A percentile compares a stretch with the other conserved stretches of the same genome.
Evolutionary conservation across 805 yeast species (phyloP).

Genomic region (Ogataea trehalophila): DNA sequence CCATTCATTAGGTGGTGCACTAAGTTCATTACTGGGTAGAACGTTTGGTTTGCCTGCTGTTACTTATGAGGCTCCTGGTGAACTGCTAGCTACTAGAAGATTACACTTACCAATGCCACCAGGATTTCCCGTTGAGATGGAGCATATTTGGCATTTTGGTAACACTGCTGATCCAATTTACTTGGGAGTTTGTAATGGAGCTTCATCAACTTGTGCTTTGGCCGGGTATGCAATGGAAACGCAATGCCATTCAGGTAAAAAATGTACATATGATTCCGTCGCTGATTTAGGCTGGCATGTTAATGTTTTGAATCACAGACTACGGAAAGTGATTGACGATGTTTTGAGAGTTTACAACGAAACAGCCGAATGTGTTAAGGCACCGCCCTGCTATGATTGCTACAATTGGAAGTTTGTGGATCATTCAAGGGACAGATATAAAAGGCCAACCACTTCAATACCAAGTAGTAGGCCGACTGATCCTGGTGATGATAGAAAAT

Average conservation of each 20-base stretch:
- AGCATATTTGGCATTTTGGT: slow-evolving; percentile 91
- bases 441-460: slow-evolving; percentile 26
- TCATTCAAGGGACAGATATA: slow-evolving; percentile 33
- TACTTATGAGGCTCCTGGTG: slow-evolving; percentile 92
- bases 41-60: slow-evolving; percentile 90
- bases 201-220: slow-evolving; percentile 78
- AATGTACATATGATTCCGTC: slow-evolving; percentile 86
- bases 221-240: slow-evolving; percentile 98
- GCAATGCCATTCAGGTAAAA: slow-evolving; percentile 85
- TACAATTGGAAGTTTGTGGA: slow-evolving; percentile 78
- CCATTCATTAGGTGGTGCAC: slow-evolving; percentile 90
- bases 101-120: slow-evolving; percentile 93
- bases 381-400: slow-evolving; percentile 87
- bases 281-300: slow-evolving; percentile 89
- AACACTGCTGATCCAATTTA: slow-evolving; percentile 96
- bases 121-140: slow-evolving; percentile 70
- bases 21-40: slow-evolving; percentile 75
- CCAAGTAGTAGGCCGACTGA: slow-evolving; percentile 20
- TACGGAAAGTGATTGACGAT: slow-evolving; percentile 84
- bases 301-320: slow-evolving; percentile 80
- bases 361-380: slow-evolving; percentile 67
- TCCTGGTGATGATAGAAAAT: slow-evolving; percentile 34
- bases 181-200: slow-evolving; percentile 96
- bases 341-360: slow-evolving; percentile 66
- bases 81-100: slow-evolving; percentile 72